A percentile compares a stretch with the other conserved stretches of the same genome.
These are phyloP conservation scores for Pluteus cervinus DNA, from an alignment of 768 basidiomycete genomes.

Conservation along the genomic window DNA sequence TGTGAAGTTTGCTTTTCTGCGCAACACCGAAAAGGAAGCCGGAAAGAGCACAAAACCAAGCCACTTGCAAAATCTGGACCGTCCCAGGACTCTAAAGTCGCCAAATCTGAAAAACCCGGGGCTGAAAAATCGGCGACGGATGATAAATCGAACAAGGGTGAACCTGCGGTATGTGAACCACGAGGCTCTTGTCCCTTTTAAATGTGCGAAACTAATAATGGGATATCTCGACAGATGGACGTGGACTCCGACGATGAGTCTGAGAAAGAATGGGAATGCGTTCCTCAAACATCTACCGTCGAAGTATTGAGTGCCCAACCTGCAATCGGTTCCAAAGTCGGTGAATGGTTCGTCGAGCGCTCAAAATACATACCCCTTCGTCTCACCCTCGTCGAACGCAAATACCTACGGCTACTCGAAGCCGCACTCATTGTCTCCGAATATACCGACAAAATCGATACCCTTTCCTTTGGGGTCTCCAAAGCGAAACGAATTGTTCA, in stretches of 20 bases:
- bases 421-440: conserved; percentile 82
- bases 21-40: conserved; percentile 76
- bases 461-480: conserved; percentile 66
- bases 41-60: conserved; percentile 57
- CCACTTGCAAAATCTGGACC: conserved; percentile 28
- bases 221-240: conserved; percentile 35
- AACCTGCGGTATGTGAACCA: conserved; percentile 25
- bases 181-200: conserved; percentile 1
- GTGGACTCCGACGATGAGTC: conserved; percentile 25
- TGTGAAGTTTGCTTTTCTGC: conserved; percentile 86
- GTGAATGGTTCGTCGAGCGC: conserved; percentile 83
- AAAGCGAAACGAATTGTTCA: conserved; percentile 86
- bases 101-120: no score
- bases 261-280: conserved; percentile 39
- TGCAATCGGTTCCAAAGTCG: conserved; percentile 51
- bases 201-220: neutral
- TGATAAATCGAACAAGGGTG: conserved; percentile 10
- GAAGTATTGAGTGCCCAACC: conserved; percentile 53
- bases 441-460: conserved; percentile 89
- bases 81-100: conserved; percentile 20
- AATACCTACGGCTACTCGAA: conserved; percentile 79
- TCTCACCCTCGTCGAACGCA: conserved; percentile 68
- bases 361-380: conserved; percentile 79
- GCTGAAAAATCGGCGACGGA: conserved; percentile 6
- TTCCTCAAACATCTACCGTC: conserved; percentile 21